Evolutionary conservation across 192 early-diverging fungal species (phyloP).

Genomic region (Phlyctochytrium bullatum): DNA sequence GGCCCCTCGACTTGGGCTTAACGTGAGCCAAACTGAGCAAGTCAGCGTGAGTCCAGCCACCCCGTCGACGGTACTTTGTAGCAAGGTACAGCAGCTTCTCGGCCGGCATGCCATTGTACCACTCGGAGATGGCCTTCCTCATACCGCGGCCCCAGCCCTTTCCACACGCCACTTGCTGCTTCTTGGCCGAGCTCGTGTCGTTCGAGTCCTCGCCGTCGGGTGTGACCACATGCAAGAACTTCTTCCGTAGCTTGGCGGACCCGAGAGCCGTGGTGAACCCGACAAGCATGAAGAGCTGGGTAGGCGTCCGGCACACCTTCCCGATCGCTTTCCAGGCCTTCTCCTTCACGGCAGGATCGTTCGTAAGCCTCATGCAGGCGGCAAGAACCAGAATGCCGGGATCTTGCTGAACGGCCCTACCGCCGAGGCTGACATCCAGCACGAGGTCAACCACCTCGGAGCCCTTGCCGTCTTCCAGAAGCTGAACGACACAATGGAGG

Average conservation of each 20-base stretch:
- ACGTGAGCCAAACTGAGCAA: constrained; percentile 24
- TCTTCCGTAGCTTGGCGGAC: not conserved
- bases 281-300: constrained; percentile 1
- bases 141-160: constrained; percentile 10
- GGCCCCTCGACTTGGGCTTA: constrained; percentile 13
- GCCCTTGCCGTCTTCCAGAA: not conserved
- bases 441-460: not conserved
- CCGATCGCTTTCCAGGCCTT: not conserved
- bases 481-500: not conserved
- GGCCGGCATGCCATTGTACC: constrained; percentile 20
- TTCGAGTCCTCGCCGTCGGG: not conserved
- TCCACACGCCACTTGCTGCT: too few species aligned
- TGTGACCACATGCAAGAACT: not conserved
- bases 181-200: not conserved
- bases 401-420: not conserved
- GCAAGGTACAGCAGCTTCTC: constrained; percentile 7
- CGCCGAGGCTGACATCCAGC: not conserved
- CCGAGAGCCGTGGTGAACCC: not conserved
- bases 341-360: not conserved
- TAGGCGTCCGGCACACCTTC: constrained; percentile 1
- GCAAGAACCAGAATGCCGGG: not conserved
- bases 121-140: constrained; percentile 9
- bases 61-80: constrained; percentile 31
- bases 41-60: constrained; percentile 27
- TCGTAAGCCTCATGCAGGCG: not conserved